Percentiles rank a stretch among this genome's conserved stretches.
Conservation (phyloP, 2,329 filamentous ascomycete genomes). For the Pseudogymnoascus destructans region DNA sequence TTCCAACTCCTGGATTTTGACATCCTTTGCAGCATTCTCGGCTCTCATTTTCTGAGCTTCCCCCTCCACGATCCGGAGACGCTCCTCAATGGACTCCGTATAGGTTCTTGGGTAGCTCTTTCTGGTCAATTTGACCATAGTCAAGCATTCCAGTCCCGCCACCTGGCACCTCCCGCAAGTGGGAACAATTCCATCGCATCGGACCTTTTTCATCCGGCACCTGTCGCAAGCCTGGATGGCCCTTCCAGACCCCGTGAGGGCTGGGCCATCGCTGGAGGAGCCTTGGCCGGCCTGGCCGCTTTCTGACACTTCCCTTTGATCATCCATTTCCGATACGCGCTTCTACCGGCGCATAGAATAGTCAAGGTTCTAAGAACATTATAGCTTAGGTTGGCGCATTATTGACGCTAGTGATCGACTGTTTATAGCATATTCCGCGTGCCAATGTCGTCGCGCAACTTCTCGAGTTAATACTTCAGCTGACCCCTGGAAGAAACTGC, state of each 20-base stretch:
- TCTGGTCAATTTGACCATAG: slow-evolving; percentile 13
- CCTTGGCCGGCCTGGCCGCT: not conserved
- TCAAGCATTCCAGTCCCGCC: slow-evolving; percentile 13
- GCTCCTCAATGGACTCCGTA: slow-evolving; percentile 15
- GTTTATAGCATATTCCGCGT: not conserved
- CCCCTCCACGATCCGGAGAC: slow-evolving; percentile 13
- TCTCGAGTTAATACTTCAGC: not conserved
- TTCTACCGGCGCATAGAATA: not conserved
- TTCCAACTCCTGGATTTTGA: slow-evolving; percentile 13
- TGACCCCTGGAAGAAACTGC: not conserved
- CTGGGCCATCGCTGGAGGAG: not conserved
- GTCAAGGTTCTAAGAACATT: not conserved
- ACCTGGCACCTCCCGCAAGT: slow-evolving; percentile 13
- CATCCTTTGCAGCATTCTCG: slow-evolving; percentile 12
- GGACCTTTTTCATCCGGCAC: slow-evolving; percentile 14
- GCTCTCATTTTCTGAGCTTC: slow-evolving; percentile 12
- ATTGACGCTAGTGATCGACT: not conserved
- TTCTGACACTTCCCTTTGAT: not conserved
- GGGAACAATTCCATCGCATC: slow-evolving; percentile 13
- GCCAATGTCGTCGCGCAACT: not conserved
- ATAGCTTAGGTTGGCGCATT: not conserved
- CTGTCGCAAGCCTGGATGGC: slow-evolving; percentile 14
- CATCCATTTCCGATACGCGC: slow-evolving; percentile 1
- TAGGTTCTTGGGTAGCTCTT: slow-evolving; percentile 15
- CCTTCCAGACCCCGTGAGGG: slow-evolving; percentile 12